Percentiles rank a stretch among this genome's conserved stretches.
Conservation (phyloP, 164 flowering plant genomes). For the Macadamia integrifolia region DNA sequence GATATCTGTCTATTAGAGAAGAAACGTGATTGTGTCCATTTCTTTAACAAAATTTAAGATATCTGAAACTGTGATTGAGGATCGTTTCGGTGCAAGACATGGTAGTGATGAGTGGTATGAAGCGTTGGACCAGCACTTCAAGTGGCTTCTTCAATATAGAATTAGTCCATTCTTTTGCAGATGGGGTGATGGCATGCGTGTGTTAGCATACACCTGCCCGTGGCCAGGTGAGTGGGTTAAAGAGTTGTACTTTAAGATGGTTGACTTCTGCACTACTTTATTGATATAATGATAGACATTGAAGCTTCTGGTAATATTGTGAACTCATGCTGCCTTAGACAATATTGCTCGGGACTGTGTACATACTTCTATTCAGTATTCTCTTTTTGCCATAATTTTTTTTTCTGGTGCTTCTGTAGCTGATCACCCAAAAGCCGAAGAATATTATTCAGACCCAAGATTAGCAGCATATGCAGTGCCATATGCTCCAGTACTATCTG, state of each 20-base stretch:
- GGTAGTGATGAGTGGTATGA: constrained; percentile 84
- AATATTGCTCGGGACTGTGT: background rate
- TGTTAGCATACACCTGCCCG: constrained; percentile 86
- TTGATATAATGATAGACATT: background rate
- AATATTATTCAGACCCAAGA: constrained; percentile 82
- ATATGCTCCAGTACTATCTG: constrained; percentile 47
- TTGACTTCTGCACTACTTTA: background rate
- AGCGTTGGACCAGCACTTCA: constrained; percentile 76
- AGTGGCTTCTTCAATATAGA: constrained; percentile 93
- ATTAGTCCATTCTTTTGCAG: constrained; percentile 94
- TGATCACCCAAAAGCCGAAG: constrained; percentile 90
- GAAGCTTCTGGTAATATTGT: background rate
- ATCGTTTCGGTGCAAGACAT: constrained; percentile 87
- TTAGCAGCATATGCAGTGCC: constrained; percentile 97
- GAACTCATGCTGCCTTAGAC: background rate
- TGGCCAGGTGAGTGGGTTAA: constrained; percentile 72
- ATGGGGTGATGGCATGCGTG: constrained; percentile 96
- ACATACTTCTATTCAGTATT: background rate
- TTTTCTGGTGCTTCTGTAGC: constrained; percentile 33
- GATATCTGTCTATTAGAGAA: no score
- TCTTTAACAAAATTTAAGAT: constrained; percentile 44
- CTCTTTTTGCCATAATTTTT: background rate
- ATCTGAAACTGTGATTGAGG: constrained; percentile 97
- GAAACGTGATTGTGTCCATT: background rate
- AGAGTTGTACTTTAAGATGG: background rate